These are phyloP conservation scores for Aspergillus panamensis DNA, from an alignment of 495 filamentous ascomycete species.

Conservation along the genomic window DNA sequence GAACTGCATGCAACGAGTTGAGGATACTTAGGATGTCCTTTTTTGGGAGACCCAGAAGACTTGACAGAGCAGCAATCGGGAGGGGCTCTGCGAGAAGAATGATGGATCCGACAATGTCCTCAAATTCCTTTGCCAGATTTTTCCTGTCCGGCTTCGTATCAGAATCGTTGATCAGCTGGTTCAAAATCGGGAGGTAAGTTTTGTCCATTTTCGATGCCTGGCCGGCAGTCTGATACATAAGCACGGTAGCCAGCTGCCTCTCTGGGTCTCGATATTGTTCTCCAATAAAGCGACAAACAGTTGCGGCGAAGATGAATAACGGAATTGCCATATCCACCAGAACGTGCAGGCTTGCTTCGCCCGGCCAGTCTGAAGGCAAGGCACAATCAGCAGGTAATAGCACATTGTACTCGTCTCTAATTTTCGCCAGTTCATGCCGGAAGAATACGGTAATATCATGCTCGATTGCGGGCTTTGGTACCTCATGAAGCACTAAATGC, in stretches of 20 bases:
- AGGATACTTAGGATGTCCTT: not conserved
- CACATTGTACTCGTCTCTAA: slow-evolving; percentile 16
- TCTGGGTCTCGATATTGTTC: slow-evolving; percentile 18
- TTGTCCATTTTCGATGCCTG: slow-evolving; percentile 14
- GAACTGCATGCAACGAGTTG: not conserved
- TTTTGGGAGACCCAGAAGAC: not conserved
- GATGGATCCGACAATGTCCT: not conserved
- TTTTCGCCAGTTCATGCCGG: slow-evolving; percentile 15
- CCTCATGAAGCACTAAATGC: slow-evolving; percentile 22
- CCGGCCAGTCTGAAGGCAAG: slow-evolving; percentile 37
- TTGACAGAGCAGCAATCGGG: not conserved
- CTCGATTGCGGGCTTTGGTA: slow-evolving; percentile 18
- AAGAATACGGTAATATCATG: slow-evolving; percentile 29
- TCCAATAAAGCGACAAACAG: slow-evolving; percentile 26
- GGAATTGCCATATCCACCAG: slow-evolving; percentile 21
- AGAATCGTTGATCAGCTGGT: slow-evolving; percentile 20
- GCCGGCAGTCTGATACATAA: slow-evolving; percentile 8
- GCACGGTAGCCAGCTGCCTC: slow-evolving; percentile 15
- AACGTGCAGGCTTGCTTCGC: slow-evolving; percentile 9
- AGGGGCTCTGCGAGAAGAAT: not conserved
- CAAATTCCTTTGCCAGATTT: slow-evolving; percentile 18
- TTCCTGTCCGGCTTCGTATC: not conserved
- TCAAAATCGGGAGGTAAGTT: slow-evolving; percentile 27
- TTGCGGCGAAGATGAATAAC: slow-evolving; percentile 33
- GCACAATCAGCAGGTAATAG: too few species aligned